Percentiles rank a stretch among this genome's conserved stretches.
These are phyloP conservation scores for Cystobasidium slooffiae DNA, from an alignment of 1,284 basidiomycete species.

Conservation along the genomic window DNA sequence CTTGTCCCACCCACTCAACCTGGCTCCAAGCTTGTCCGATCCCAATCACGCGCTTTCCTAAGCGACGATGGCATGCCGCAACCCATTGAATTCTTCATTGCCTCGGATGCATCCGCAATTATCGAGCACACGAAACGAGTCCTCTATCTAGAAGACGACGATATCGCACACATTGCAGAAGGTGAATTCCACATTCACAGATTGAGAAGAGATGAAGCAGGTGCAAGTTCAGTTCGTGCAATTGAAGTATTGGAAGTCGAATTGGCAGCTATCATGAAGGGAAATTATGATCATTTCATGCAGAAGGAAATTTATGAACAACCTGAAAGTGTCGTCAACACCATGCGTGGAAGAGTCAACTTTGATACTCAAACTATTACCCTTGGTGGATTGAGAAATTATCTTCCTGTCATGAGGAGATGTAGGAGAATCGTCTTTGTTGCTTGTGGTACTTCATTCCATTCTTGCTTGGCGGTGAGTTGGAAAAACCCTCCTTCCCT, in stretches of 20 bases:
- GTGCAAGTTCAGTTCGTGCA: slow-evolving; percentile 78
- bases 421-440: slow-evolving; percentile 94
- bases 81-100: slow-evolving; percentile 99
- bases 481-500: background rate
- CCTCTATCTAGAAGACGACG: slow-evolving; percentile 97
- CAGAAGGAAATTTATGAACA: slow-evolving; percentile 99
- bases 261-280: slow-evolving; percentile 99
- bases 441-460: slow-evolving; percentile 97
- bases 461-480: slow-evolving; percentile 83
- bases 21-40: slow-evolving; percentile 80
- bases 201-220: slow-evolving; percentile 83
- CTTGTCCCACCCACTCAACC: slow-evolving; percentile 70
- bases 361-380: slow-evolving; percentile 92
- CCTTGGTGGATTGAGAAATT: slow-evolving; percentile 92
- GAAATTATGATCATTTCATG: slow-evolving; percentile 99
- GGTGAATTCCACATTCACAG: slow-evolving; percentile 65
- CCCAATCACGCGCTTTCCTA: slow-evolving; percentile 97
- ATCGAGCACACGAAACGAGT: slow-evolving; percentile 99
- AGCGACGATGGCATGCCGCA: slow-evolving; percentile 92
- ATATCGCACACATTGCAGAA: slow-evolving; percentile 96
- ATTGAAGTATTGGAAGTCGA: slow-evolving; percentile 99
- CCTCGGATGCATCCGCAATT: slow-evolving; percentile 94
- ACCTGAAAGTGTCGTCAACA: slow-evolving; percentile 99
- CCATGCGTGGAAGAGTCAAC: slow-evolving; percentile 99
- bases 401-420: slow-evolving; percentile 93